phyloP scores from a whole-genome alignment of 148 eudicot species.

The Persicaria tinctoria region DNA sequence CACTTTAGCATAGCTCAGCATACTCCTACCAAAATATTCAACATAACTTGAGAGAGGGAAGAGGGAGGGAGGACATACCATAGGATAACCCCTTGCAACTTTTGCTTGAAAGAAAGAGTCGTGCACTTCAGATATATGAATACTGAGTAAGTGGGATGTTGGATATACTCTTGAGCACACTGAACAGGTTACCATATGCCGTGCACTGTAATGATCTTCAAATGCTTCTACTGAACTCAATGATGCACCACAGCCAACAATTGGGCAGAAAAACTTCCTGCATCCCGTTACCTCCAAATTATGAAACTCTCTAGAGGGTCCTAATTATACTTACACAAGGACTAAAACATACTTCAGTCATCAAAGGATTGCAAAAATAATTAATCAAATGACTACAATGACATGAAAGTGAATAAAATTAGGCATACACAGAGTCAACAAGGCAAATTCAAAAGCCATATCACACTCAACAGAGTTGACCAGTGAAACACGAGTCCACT shows the following conservation, averaged over 20 bases:
- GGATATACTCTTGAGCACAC: conserved; percentile 91
- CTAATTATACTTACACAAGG: not conserved
- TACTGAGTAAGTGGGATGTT: conserved; percentile 82
- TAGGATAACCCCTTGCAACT: conserved; percentile 75
- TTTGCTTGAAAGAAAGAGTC: conserved; percentile 96
- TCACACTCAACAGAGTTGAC: not conserved
- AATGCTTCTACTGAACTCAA: conserved; percentile 60
- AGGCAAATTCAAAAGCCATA: not conserved
- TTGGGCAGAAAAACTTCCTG: conserved; percentile 73
- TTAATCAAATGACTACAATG: not conserved
- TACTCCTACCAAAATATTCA: not conserved
- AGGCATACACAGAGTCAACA: not conserved
- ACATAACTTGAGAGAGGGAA: not conserved
- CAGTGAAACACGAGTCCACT: too few species aligned
- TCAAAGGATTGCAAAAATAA: not conserved
- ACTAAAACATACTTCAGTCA: not conserved
- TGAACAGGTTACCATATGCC: conserved; percentile 86
- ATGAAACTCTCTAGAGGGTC: not conserved
- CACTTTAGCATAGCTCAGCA: not conserved
- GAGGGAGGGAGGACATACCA: conserved; percentile 38
- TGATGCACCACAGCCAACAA: conserved; percentile 76
- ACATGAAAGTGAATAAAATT: not conserved
- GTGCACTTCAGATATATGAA: conserved; percentile 88
- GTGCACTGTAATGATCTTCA: conserved; percentile 84
- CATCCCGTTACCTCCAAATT: conserved; percentile 9